Percentiles rank a stretch among this genome's conserved stretches.
Conservation (phyloP, 192 early-diverging fungal genomes). For the Coemansia sp. region DNA sequence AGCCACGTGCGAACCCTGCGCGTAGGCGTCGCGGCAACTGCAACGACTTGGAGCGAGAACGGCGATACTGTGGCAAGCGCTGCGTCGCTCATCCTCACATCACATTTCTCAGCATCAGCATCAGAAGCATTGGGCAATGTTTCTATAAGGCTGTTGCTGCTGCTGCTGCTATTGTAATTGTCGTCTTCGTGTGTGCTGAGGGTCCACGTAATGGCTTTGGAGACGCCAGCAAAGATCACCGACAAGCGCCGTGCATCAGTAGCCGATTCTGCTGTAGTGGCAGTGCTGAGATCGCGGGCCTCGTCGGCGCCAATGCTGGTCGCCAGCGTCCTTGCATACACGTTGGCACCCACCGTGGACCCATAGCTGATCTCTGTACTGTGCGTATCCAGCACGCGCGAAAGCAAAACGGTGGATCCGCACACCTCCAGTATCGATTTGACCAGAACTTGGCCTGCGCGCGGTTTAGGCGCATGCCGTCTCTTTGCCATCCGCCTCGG, state of each 20-base stretch:
- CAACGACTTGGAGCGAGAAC: conserved; percentile 26
- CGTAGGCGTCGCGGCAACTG: conserved; percentile 34
- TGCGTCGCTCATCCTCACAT: neutral
- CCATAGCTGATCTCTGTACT: neutral
- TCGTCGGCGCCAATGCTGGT: neutral
- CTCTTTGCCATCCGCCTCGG: neutral
- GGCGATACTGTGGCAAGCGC: conserved; percentile 1
- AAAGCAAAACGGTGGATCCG: neutral
- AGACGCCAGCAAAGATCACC: neutral
- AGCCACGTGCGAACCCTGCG: conserved; percentile 23
- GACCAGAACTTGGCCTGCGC: conserved; percentile 34
- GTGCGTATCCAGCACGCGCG: neutral
- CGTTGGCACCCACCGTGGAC: too few relatives aligned
- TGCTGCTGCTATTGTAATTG: neutral
- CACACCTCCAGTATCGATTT: conserved; percentile 21
- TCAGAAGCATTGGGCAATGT: too few relatives aligned
- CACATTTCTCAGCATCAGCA: neutral
- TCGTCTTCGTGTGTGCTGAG: neutral
- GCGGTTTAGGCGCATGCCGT: conserved; percentile 19
- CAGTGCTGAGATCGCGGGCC: neutral
- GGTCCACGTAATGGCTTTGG: neutral
- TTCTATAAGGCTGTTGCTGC: neutral
- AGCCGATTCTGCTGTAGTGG: neutral
- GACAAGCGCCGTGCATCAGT: neutral
- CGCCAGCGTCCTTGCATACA: neutral